Evolutionary conservation across 2,329 filamentous ascomycete genomes (phyloP), one percentile per base, ranked within the genome.

Genomic region (Apiospora saccharicola): DNA sequence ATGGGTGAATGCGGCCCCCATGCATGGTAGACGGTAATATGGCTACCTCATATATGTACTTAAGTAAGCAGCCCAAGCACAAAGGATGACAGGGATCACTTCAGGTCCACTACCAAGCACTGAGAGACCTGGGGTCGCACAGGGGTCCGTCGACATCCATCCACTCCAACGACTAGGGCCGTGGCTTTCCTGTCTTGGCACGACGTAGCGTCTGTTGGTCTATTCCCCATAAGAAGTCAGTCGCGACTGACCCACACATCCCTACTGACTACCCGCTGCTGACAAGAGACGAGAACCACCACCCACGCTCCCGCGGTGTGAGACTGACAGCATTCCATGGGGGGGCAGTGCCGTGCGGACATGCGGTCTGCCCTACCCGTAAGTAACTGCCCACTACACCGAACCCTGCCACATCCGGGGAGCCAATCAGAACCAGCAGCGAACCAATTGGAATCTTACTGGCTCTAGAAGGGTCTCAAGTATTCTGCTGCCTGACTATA

Each of bases 401-500:
- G 22, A 64, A 8, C 34, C 34, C 34, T 64, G 34, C 19, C 57
- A 34, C 10, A 41, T 19, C 30, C 2, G 3, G 10, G 10, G 30
- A n/a, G 19, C 57, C 57, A 64, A 64, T 64, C 57, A 41, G 3
- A 19, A 12, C 1, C 10, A 3, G 16, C 53, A 61, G 37, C 19
- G 26, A 30, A 16, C 7, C 16, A 12, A 22, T 37, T 19, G 34
- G 8, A 26, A 57, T 3, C 2, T 22, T 2, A 37, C 13, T 7
- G 19, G 57, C 57, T 19, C 34, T n/a, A 64, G 57, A 41, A 64
- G 57, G 41, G 57, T 64, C 34, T 64, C 22, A 41, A 41, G 57
- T 41, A 64, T 64, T 64, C 57, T 64, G 57, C 57, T 64, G 57
- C 57, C 57, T 64, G 57, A 64, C 57, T 64, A 64, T 64, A 64